Conservation (phyloP, 2,329 filamentous ascomycete genomes). For the Paecilomyces sp. region DNA sequence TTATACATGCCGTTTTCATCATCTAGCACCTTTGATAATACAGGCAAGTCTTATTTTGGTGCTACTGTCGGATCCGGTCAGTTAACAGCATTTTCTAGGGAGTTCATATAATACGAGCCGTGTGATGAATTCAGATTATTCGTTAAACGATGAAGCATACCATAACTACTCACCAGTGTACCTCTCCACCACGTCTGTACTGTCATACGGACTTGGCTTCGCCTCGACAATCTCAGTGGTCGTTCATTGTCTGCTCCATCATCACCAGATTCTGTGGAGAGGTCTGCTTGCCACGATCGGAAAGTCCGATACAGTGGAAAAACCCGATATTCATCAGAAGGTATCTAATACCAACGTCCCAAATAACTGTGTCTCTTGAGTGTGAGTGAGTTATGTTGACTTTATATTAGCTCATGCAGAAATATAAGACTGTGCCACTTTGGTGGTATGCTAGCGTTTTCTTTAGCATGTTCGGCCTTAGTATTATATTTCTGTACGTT, state of each 20-base stretch:
- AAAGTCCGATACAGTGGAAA: constrained; percentile 43
- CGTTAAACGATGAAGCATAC: constrained; percentile 19
- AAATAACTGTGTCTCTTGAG: neutral
- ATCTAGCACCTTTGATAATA: constrained; percentile 6
- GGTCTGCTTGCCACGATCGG: constrained; percentile 39
- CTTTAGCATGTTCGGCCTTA: constrained; percentile 36
- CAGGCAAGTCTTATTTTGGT: constrained; percentile 1
- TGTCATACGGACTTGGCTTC: constrained; percentile 61
- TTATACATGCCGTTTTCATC: constrained; percentile 52
- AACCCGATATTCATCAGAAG: constrained; percentile 42
- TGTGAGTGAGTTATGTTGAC: neutral
- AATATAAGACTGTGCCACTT: constrained; percentile 44
- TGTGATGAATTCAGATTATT: constrained; percentile 18
- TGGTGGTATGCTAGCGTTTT: constrained; percentile 46
- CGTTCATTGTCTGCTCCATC: constrained; percentile 56
- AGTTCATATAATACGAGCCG: constrained; percentile 17
- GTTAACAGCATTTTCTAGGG: neutral
- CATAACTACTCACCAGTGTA: constrained; percentile 42
- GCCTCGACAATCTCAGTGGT: constrained; percentile 59
- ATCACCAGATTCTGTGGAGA: constrained; percentile 55
- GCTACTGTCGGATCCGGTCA: neutral
- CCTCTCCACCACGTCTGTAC: constrained; percentile 59
- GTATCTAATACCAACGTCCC: constrained; percentile 16
- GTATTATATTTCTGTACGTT: constrained; percentile 20
- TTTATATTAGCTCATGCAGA: constrained; percentile 40